Conservation (phyloP, 768 basidiomycete genomes). For the Rhodosporidiobolus odoratus region DNA sequence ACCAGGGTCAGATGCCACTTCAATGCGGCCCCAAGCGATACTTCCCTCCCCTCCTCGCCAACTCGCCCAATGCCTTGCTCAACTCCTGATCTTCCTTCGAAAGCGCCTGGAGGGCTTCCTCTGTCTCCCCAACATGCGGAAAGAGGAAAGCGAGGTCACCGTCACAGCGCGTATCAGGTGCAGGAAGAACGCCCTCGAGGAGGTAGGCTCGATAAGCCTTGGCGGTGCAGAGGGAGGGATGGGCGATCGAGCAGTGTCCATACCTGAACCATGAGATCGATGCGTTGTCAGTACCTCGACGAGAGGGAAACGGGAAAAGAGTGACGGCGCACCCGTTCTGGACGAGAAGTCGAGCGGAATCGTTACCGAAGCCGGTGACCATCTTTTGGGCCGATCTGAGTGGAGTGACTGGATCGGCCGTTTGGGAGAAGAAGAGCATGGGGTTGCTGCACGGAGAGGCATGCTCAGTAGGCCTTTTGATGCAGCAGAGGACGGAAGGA, state of each 20-base stretch:
- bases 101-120: background rate
- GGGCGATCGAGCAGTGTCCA: constrained; percentile 37
- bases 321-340: constrained; percentile 22
- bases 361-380: constrained; percentile 24
- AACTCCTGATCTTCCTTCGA: constrained; percentile 6
- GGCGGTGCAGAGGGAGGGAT: constrained; percentile 37
- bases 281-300: background rate
- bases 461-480: background rate
- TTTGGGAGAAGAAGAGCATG: constrained; percentile 32
- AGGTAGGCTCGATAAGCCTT: constrained; percentile 29
- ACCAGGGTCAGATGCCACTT: too few species aligned
- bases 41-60: background rate
- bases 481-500: background rate
- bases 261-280: background rate
- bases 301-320: too few species aligned
- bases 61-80: background rate
- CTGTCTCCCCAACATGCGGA: constrained; percentile 4
- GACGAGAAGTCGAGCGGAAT: constrained; percentile 29
- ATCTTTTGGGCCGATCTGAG: constrained; percentile 25
- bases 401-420: constrained; percentile 40
- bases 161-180: constrained; percentile 24
- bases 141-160: constrained; percentile 32
- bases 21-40: background rate
- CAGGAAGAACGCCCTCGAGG: constrained; percentile 30
- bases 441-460: constrained; percentile 5